Evolutionary conservation across 1,284 basidiomycete species (phyloP).

Genomic region (Trichosporon sp.): DNA sequence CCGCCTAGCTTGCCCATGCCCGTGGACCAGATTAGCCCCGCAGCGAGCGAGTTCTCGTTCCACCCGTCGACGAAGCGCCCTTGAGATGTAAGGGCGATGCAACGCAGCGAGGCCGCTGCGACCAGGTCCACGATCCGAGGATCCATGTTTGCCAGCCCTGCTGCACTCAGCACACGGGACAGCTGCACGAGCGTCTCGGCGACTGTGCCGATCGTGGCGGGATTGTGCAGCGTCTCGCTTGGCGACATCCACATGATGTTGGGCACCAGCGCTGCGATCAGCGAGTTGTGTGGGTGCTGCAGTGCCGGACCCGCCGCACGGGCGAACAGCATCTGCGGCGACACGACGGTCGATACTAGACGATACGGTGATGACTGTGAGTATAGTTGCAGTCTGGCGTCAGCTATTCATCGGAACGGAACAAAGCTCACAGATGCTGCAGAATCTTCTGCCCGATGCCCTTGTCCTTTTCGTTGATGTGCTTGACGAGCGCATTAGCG

Average conservation of each 20-base stretch:
- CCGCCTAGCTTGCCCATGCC: constrained; percentile 35
- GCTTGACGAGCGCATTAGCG: constrained; percentile 28
- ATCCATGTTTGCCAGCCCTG: constrained; percentile 29
- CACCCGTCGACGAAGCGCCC: constrained; percentile 39
- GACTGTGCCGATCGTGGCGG: background rate
- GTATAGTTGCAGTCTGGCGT: constrained; percentile 27
- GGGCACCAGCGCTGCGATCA: constrained; percentile 31
- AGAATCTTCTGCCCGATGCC: constrained; percentile 37
- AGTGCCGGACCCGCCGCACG: constrained; percentile 21
- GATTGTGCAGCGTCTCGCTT: constrained; percentile 7
- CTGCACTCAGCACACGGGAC: constrained; percentile 19
- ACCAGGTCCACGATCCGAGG: constrained; percentile 35
- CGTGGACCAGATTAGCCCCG: constrained; percentile 25
- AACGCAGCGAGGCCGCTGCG: constrained; percentile 26
- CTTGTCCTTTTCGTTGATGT: constrained; percentile 27
- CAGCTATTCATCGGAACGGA: background rate
- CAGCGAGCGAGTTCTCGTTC: constrained; percentile 25
- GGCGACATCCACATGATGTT: constrained; percentile 21
- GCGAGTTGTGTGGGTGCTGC: constrained; percentile 31
- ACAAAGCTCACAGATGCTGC: constrained; percentile 33
- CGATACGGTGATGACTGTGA: constrained; percentile 5
- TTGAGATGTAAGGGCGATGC: constrained; percentile 19
- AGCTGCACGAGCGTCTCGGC: constrained; percentile 13
- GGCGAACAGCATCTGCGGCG: constrained; percentile 22
- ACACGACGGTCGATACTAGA: constrained; percentile 20